phyloP scores from a whole-genome alignment of 148 eudicot genomes.

The Rhododendron kiyosumense region DNA sequence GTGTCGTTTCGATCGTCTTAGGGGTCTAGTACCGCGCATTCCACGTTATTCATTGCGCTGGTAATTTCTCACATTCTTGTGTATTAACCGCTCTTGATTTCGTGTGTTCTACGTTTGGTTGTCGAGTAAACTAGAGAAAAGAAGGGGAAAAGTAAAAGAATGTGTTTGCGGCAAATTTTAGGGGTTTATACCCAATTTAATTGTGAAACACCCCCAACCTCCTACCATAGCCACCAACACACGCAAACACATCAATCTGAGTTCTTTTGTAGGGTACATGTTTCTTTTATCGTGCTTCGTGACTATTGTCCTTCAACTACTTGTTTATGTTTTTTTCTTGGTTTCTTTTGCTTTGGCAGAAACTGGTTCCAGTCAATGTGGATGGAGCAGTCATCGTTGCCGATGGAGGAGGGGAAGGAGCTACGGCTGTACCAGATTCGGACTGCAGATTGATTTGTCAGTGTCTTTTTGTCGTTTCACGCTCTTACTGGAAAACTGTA shows the following conservation, averaged over 20 bases:
- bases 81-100: no score
- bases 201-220: not conserved
- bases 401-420: slow-evolving; percentile 15
- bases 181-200: not conserved
- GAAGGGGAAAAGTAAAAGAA: no score
- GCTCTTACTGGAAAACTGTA: no score
- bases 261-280: not conserved
- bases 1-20: not conserved
- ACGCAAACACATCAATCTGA: not conserved
- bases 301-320: not conserved
- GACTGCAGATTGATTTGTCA: no score
- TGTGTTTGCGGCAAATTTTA: no score
- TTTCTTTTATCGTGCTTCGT: not conserved
- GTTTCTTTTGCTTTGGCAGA: slow-evolving; percentile 15
- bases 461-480: no score
- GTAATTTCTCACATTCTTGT: no score
- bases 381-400: slow-evolving; percentile 5
- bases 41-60: no score
- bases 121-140: no score
- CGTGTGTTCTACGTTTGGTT: no score
- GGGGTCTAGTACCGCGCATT: no score
- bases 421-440: slow-evolving; percentile 16
- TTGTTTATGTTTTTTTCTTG: not conserved
- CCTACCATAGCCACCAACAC: not conserved
- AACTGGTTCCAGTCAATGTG: slow-evolving; percentile 14